Percentiles rank a stretch among this genome's conserved stretches.
phyloP scores from a whole-genome alignment of 805 yeast species.

The Candida rishiriensis region DNA sequence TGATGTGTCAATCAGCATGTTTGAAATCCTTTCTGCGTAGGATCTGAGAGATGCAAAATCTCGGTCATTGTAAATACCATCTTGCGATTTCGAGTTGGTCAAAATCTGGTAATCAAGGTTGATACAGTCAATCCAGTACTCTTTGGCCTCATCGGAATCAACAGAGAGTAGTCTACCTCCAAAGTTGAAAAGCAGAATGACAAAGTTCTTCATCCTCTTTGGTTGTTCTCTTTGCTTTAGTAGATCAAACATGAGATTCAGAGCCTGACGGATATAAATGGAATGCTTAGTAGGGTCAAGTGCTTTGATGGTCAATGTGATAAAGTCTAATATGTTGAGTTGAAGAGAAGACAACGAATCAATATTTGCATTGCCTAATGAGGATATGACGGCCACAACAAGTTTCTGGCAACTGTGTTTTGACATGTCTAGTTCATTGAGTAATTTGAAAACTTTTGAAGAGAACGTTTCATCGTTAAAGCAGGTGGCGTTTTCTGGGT shows the following conservation, averaged over 20 bases:
- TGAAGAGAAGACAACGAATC: background rate
- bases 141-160: slow-evolving; percentile 10
- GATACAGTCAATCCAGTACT: slow-evolving; percentile 25
- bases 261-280: slow-evolving; percentile 4
- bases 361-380: slow-evolving; percentile 1
- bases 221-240: slow-evolving; percentile 20
- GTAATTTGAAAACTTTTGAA: too few relatives aligned
- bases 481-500: too few relatives aligned
- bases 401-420: slow-evolving; percentile 3
- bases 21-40: slow-evolving; percentile 35
- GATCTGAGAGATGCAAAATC: slow-evolving; percentile 16
- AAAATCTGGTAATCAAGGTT: slow-evolving; percentile 30
- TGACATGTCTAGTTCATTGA: too few relatives aligned
- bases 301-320: slow-evolving; percentile 16
- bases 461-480: too few relatives aligned
- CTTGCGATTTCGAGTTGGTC: background rate
- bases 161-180: slow-evolving; percentile 25
- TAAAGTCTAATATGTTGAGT: slow-evolving; percentile 15
- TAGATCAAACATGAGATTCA: slow-evolving; percentile 14
- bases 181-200: slow-evolving; percentile 40
- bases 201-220: slow-evolving; percentile 42
- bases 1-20: slow-evolving; percentile 21
- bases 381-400: slow-evolving; percentile 5
- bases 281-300: slow-evolving; percentile 4
- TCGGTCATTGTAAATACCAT: background rate